Evolutionary conservation across 768 basidiomycete species (phyloP), one percentile per base, ranked within the genome.

Genomic region (Mycena galericulata): DNA sequence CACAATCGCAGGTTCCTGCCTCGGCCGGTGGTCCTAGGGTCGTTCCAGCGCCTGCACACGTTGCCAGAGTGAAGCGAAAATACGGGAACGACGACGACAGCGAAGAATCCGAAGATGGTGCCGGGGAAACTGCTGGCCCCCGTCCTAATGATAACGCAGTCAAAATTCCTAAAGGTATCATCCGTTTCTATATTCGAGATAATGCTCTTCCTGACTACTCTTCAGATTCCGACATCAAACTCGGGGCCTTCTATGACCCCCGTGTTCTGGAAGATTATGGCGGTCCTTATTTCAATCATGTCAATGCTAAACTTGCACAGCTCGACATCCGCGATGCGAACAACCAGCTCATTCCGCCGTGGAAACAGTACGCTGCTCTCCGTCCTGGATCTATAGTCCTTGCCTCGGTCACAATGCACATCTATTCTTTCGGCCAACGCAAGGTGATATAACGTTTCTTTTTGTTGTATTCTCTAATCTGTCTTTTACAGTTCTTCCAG

Each of bases 171-270:
- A 14, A 14, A 36, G 34, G 34, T 36, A 36, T 36, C 34, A 36
- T 36, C 34, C 14, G 34, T 36, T 36, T 36, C 34, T 36, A 36
- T 36, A 36, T 36, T 36, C 34, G 34, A 36, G 6, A 36, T 36
- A 36, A 36, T 36, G 34, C 34, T 14, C 34, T 36, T 7, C 34
- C 34, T 36, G 34, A 36, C 34, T 6, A 36, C 34, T 36, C 34
- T 36, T 36, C 34, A 43, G 41, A n/a, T n/a, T 43, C 41, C 9
- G 41, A 43, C 20, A 43, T 43, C 41, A 43, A 43, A n/a, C 41
- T 58, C n/a, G 55, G 43, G 15, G 63, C 36, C 34, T 75, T 45
- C 29, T 73, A 65, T 30, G 34, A 60, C 38, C 63, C 54, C 8
- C 34, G 45, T 32, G n/a, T 65, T 18, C 55, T 65, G 18, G 20